Evolutionary conservation across 2,329 filamentous ascomycete genomes (phyloP).

Genomic region (Neofusicoccum kwambonambiense): DNA sequence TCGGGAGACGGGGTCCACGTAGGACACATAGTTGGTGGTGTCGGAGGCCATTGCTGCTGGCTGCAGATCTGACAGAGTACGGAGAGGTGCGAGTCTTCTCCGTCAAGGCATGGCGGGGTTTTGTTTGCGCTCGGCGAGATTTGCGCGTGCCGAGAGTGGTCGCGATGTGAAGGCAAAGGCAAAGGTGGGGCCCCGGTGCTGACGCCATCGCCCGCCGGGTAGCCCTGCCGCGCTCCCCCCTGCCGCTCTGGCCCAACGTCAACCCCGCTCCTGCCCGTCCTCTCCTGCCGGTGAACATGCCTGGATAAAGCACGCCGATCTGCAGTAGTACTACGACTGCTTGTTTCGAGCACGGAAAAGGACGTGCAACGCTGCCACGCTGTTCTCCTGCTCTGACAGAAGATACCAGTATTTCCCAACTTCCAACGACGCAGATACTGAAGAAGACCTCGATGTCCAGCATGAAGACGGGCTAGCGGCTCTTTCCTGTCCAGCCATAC

Average conservation of each 20-base stretch:
- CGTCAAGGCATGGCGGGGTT: not conserved
- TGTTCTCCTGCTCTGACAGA: too few species aligned
- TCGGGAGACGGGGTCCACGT: not conserved
- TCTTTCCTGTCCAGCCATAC: too few species aligned
- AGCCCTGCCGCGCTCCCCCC: not conserved
- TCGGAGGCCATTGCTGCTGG: not conserved
- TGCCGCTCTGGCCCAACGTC: not conserved
- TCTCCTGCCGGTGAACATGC: too few species aligned
- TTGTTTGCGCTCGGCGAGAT: not conserved
- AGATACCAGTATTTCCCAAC: too few species aligned
- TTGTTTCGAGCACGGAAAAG: too few species aligned
- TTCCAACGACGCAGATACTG: too few species aligned
- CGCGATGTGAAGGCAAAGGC: not conserved
- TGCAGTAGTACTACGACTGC: too few species aligned
- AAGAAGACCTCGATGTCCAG: too few species aligned
- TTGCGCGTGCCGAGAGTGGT: not conserved
- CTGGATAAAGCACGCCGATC: too few species aligned
- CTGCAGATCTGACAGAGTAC: not conserved
- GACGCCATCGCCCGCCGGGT: conserved; percentile 5
- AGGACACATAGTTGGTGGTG: not conserved
- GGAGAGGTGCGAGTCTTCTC: not conserved
- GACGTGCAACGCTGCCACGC: too few species aligned
- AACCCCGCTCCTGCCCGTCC: too few species aligned
- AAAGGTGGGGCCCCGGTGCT: not conserved
- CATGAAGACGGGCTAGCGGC: too few species aligned